Conservation (phyloP, 345 rosid genomes). For the Dipteronia sinensis region DNA sequence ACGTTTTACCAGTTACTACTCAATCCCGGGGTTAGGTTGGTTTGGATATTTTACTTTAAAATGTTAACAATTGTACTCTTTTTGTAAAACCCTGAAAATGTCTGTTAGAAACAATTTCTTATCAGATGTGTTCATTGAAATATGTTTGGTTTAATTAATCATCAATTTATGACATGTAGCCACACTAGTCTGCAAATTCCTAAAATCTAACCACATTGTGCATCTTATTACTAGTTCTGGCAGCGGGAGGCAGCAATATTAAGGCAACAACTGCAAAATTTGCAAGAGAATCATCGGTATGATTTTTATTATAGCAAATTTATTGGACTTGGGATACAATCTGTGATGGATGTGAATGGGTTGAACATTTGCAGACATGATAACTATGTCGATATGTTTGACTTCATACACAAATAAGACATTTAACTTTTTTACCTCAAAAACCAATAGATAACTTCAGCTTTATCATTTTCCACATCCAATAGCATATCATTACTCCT, state of each 20-base stretch:
- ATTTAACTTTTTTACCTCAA: neutral
- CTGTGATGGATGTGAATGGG: neutral
- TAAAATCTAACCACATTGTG: constrained; percentile 19
- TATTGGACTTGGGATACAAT: constrained; percentile 2
- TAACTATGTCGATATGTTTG: neutral
- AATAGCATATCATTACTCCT: neutral
- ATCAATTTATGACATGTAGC: neutral
- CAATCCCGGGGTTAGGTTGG: too few species aligned
- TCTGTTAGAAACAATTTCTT: neutral
- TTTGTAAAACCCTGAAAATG: neutral
- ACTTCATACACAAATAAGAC: neutral
- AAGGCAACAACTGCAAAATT: constrained; percentile 66
- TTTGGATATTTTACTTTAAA: too few species aligned
- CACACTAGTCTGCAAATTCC: neutral
- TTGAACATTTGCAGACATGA: constrained; percentile 2
- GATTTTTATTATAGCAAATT: constrained; percentile 11
- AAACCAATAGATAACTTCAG: neutral
- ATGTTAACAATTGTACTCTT: too few species aligned
- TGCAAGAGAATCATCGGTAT: constrained; percentile 86
- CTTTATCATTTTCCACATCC: neutral
- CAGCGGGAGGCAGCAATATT: constrained; percentile 73
- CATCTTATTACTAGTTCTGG: constrained; percentile 63
- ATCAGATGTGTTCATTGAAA: neutral
- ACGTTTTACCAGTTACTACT: too few species aligned
- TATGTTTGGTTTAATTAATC: neutral